Base-by-base conservation (phyloP, 805 yeast genomes). In the Candida vaughaniae region DNA sequence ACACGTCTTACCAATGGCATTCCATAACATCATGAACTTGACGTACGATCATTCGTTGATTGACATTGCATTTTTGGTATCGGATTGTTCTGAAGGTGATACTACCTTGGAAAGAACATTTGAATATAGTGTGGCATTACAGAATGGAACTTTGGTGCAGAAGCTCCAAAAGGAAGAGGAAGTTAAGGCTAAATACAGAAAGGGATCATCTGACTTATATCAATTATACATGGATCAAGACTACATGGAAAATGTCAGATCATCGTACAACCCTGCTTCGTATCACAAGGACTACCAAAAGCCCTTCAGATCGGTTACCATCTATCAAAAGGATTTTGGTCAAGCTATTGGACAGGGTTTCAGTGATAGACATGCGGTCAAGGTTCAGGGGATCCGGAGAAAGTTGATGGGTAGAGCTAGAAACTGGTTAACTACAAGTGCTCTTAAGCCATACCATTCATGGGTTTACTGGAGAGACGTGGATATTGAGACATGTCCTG, bases 401-500 rank as follows among this genome's bases (percentile, higher is more conserved):
- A 85, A 85, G 53, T 60, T 85, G 48, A 85, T 85, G 95, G 95
- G 90, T 1, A 71, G 91, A 41, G 93, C 95, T 2, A 71, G 95
- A 60, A 85, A 85, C 54, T 85, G 95, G 95, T 63, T 85, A 31
- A 75, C 86, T 5, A 73, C 85, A 1, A 75, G 76, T 29, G 86
- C 93, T 0, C 65, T 85, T 41, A 78, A 82, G 52, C 88, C 95
- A 3, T 82, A 85, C 52, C 95, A 85, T 58, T 83, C 91, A 1
- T 85, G 95, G 95, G 91, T 85, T 9, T 85, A 85, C 55, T 85
- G 95, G 95, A 72, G 95, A 66, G 95, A 85, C 58, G 93, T 78
- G 1, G 95, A 85, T 53, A 80, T 85, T 34, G 95, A 85, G 53
- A 70, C 84, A n/a, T 79, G 85, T 47, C 90, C 91, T 0, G 88